Evolutionary conservation across 129 eudicot species (phyloP), one percentile per base, ranked within the genome.

Genomic region (Lonicera japonica): DNA sequence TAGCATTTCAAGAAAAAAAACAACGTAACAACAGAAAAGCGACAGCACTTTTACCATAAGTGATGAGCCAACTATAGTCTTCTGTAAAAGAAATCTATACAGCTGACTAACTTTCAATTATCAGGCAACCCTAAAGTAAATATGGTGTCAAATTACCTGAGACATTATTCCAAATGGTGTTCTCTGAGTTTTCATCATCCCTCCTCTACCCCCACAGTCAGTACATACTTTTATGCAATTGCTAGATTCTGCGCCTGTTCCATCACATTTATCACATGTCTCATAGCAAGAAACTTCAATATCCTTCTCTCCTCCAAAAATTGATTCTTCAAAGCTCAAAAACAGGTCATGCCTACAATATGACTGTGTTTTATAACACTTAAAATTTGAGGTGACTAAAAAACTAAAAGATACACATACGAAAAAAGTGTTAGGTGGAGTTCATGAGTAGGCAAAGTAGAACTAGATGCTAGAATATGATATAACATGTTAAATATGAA

Each of bases 141-240:
- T 56, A 23, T 9, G 15, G 19, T 21, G 21, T 20, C 0, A 36
- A 58, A 60, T 34, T 80, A 92, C 96, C 98, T 92, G 88, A 59
- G 98, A 87, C 82, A 87, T 83, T 18, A 82, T 71, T 60, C 96
- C 96, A 60, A 87, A 92, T 12, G 98, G 95, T 38, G 98, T 92
- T 78, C 70, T 80, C 76, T 88, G 87, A 57, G 76, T 92, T 78
- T 73, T 83, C 50, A 70, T 53, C 21, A 78, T 68, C 66, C 86
- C 82, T 36, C 96, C 98, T 67, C 79, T 74, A 54, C 98, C 98
- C 53, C 95, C 86, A 80, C 98, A 92, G 7, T 57, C 73, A 5
- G 59, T 62, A 74, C 98, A 87, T 25, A 61, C 29, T 81, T 72
- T 76, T 47, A 92, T 29, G 61, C 65, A 75, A 63, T 54, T 71